Evolutionary conservation across 1,284 basidiomycete species (phyloP).

Genomic region (Volvariella volvacea): DNA sequence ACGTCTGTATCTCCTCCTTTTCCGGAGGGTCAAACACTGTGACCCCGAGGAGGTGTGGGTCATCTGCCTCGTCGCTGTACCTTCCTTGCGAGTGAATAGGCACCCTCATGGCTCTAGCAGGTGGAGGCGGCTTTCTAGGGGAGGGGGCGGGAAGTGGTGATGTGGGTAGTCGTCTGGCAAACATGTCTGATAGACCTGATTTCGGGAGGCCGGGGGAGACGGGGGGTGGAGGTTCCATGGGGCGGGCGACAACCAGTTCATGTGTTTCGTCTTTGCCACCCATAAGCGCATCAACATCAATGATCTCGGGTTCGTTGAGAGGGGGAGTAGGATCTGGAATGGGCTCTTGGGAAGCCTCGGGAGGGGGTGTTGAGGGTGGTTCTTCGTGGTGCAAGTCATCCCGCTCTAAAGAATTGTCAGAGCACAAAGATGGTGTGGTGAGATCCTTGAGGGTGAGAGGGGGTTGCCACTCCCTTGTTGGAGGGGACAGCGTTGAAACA

Average conservation of each 20-base stretch:
- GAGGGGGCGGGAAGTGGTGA: slow-evolving; percentile 54
- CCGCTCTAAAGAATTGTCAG: slow-evolving; percentile 47
- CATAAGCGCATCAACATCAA: slow-evolving; percentile 29
- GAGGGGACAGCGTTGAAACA: too few relatives aligned
- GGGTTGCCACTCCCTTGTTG: slow-evolving; percentile 9
- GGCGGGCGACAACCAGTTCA: slow-evolving; percentile 2
- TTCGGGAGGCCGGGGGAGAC: slow-evolving; percentile 10
- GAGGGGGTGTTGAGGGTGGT: slow-evolving; percentile 37
- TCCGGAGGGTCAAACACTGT: slow-evolving; percentile 9
- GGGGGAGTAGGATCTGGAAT: slow-evolving; percentile 3
- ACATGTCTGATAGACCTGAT: slow-evolving; percentile 25
- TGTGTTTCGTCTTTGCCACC: slow-evolving; percentile 9
- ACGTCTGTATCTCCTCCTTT: too few relatives aligned
- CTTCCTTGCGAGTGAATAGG: too few relatives aligned
- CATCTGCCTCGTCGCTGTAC: not conserved
- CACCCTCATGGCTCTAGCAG: slow-evolving; percentile 25
- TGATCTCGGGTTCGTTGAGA: slow-evolving; percentile 16
- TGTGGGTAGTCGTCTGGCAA: slow-evolving; percentile 52
- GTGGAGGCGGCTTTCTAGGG: slow-evolving; percentile 49
- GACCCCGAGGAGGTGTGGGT: slow-evolving; percentile 1
- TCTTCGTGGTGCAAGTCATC: slow-evolving; percentile 41
- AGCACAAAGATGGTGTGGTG: slow-evolving; percentile 62
- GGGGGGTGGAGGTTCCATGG: slow-evolving; percentile 10
- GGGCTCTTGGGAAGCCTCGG: slow-evolving; percentile 15
- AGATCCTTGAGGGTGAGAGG: slow-evolving; percentile 22